Evolutionary conservation across 257 asterid species (phyloP).

Genomic region (Petunia axillaris): DNA sequence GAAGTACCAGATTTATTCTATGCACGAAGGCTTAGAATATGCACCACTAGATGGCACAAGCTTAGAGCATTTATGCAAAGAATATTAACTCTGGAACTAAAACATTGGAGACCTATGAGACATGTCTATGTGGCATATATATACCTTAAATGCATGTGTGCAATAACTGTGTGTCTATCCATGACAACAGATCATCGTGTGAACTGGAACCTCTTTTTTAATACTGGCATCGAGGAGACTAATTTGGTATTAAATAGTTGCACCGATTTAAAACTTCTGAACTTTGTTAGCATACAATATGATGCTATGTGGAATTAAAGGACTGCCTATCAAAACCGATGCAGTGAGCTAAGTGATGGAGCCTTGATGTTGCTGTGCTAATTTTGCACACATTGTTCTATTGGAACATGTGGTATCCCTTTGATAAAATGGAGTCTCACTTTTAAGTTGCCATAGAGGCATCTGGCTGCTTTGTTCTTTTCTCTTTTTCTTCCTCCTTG

Average conservation of each 20-base stretch:
- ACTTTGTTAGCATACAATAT: not conserved
- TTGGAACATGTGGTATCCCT: constrained; percentile 7
- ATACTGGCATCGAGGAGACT: not conserved
- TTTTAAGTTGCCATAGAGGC: constrained; percentile 8
- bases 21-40: not conserved
- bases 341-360: not conserved
- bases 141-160: not conserved
- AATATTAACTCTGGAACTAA: not conserved
- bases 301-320: not conserved
- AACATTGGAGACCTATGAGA: not conserved
- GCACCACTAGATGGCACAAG: not conserved
- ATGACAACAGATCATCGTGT: not conserved
- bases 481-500: not conserved
- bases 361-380: not conserved
- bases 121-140: not conserved
- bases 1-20: not conserved
- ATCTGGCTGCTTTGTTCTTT: not conserved
- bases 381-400: not conserved
- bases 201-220: constrained; percentile 11
- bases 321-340: not conserved
- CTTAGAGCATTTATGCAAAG: not conserved
- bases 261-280: not conserved
- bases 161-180: not conserved
- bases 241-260: not conserved
- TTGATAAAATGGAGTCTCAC: not conserved